phyloP scores from a whole-genome alignment of 305 asterid genomes.

The Solanum hybrid region DNA sequence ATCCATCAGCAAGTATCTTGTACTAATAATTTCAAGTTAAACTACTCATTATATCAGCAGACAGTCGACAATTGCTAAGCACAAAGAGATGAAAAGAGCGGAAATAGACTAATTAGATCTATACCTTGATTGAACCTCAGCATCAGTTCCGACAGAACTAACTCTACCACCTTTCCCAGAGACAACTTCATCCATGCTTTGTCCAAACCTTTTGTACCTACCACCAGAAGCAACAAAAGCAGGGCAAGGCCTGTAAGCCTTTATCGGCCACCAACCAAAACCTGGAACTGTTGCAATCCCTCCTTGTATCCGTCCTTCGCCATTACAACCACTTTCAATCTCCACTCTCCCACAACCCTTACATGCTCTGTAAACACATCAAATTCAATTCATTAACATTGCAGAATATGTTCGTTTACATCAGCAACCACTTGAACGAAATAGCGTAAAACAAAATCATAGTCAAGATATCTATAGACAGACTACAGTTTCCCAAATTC shows the following conservation, averaged over 20 bases:
- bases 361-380: conserved; percentile 46
- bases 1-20: background rate
- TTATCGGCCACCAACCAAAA: conserved; percentile 97
- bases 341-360: conserved; percentile 69
- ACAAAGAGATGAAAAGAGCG: background rate
- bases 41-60: background rate
- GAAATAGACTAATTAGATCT: background rate
- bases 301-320: conserved; percentile 95
- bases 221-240: conserved; percentile 83
- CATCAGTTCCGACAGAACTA: conserved; percentile 6
- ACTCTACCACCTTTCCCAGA: conserved; percentile 43
- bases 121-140: conserved; percentile 35
- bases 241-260: conserved; percentile 91
- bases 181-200: conserved; percentile 88
- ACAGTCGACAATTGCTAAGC: background rate
- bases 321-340: conserved; percentile 72
- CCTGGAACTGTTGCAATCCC: conserved; percentile 90
- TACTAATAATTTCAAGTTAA: background rate
- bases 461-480: background rate
- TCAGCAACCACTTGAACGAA: background rate
- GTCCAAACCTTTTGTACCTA: conserved; percentile 65
- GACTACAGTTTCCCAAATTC: background rate
- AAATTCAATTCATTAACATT: background rate
- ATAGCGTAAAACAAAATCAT: background rate
- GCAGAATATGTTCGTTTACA: background rate